A percentile compares a stretch with the other conserved stretches of the same genome.
Evolutionary conservation across 2,329 filamentous ascomycete genomes (phyloP).

Genomic region (Diaporthe ampelina): DNA sequence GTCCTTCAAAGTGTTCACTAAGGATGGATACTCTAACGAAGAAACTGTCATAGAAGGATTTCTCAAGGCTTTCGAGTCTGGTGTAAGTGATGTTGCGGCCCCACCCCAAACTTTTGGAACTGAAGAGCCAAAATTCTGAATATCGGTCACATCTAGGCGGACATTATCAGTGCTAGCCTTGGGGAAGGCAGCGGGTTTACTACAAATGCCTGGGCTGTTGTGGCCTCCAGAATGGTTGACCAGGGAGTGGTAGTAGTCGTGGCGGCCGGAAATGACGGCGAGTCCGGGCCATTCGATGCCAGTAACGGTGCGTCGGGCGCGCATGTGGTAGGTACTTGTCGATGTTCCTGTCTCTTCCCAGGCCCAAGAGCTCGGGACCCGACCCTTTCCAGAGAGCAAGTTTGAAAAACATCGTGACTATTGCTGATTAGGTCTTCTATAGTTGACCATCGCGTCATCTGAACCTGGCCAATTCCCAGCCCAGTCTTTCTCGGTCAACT

Average conservation of each 20-base stretch:
- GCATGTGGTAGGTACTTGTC: constrained; percentile 5
- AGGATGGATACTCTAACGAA: constrained; percentile 37
- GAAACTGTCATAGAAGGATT: constrained; percentile 41
- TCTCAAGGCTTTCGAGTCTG: constrained; percentile 39
- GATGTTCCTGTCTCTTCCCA: neutral
- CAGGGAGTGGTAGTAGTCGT: constrained; percentile 37
- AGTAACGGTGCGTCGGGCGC: constrained; percentile 35
- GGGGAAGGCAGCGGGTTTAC: constrained; percentile 35
- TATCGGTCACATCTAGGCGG: neutral
- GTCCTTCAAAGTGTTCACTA: constrained; percentile 39
- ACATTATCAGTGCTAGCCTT: constrained; percentile 41
- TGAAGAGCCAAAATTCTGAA: neutral
- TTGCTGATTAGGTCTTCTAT: neutral
- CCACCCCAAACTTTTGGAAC: neutral
- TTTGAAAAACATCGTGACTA: neutral
- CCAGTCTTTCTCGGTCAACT: neutral
- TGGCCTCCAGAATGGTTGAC: constrained; percentile 39
- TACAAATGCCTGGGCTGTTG: constrained; percentile 40
- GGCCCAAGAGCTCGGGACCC: neutral
- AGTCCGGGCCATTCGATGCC: constrained; percentile 33
- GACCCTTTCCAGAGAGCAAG: neutral
- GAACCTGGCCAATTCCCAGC: constrained; percentile 13
- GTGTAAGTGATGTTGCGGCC: neutral
- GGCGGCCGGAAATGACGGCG: constrained; percentile 35
- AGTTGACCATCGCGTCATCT: constrained; percentile 22